Evolutionary conservation across 2,329 filamentous ascomycete genomes (phyloP), one percentile per base, ranked within the genome.

Genomic region (Cryphonectria nitschkei): DNA sequence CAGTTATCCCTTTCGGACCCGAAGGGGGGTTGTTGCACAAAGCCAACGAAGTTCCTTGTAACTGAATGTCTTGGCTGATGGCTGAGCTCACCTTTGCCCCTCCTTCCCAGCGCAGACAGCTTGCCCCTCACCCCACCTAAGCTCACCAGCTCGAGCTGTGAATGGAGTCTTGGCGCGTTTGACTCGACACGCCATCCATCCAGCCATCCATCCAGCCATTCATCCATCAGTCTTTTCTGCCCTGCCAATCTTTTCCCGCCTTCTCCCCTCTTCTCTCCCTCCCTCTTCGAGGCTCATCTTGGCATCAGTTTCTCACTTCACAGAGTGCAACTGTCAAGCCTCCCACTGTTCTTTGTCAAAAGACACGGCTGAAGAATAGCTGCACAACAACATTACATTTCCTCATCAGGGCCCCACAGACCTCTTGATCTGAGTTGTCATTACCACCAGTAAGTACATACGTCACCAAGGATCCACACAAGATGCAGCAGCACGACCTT

Each of bases 81-180:
- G 29, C 61, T 29, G 61, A 46, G 9, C 26, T 37, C 58, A 13
- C 39, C 26, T 46, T 19, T 37, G n/a, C 34, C 52, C 26, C 50
- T 39, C 68, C 65, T 61, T 67, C 61, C 65, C 68, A 32, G 52
- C 13, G 26, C 52, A 58, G 64, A n/a, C 52, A 70, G 50, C 46
- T 70, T 70, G 68, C 70, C 65, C 70, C 70, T 70, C 70, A 62
- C 68, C 63, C 68, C 65, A 70, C 70, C 39, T 19, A 41, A 72
- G 68, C 68, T 70, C 46, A 3, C n/a, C 32, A 43, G 26, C 41
- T 58, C 50, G 65, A 70, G 68, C 68, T 70, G 60, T 68, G 68
- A 63, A 70, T 70, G 65, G 68, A 72, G 71, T 66, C 71, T 72
- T 72, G 71, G 71, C 71, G 34, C 43, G 65, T 68, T 70, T 72